Conservation (phyloP, 2,329 filamentous ascomycete species). For the Parafenestella ontariensis region DNA sequence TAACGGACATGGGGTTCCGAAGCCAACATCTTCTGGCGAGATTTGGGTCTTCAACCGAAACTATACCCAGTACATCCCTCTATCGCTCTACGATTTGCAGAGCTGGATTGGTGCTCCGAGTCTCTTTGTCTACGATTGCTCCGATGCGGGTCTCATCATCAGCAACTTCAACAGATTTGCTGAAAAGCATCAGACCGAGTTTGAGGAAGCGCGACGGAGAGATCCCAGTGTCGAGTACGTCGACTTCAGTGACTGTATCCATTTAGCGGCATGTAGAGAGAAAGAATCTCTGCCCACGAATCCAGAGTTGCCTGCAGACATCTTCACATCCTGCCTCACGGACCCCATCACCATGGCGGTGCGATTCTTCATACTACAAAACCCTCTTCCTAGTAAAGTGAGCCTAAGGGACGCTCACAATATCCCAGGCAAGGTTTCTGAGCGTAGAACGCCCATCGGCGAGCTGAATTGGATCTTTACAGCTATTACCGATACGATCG, state of each 20-base stretch:
- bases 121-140: conserved; percentile 97
- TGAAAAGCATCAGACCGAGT: conserved; percentile 92
- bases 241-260: conserved; percentile 84
- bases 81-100: conserved; percentile 93
- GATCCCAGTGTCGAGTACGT: conserved; percentile 72
- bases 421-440: conserved; percentile 89
- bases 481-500: conserved; percentile 97
- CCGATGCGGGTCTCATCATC: conserved; percentile 93
- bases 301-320: conserved; percentile 87
- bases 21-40: conserved; percentile 93
- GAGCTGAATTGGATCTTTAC: conserved; percentile 99
- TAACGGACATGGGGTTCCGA: conserved; percentile 96
- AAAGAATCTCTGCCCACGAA: conserved; percentile 96
- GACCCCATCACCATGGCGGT: conserved; percentile 98
- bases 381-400: conserved; percentile 72
- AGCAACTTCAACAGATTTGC: conserved; percentile 94
- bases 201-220: conserved; percentile 74
- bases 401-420: conserved; percentile 84
- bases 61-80: conserved; percentile 98
- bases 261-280: conserved; percentile 87
- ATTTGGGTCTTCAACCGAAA: conserved; percentile 99
- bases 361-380: conserved; percentile 95
- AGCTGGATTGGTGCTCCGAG: conserved; percentile 95
- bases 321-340: conserved; percentile 95
- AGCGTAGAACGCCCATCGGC: conserved; percentile 89